Evolutionary conservation across 345 rosid genomes (phyloP).

Genomic region (Eucalyptus viminalis): DNA sequence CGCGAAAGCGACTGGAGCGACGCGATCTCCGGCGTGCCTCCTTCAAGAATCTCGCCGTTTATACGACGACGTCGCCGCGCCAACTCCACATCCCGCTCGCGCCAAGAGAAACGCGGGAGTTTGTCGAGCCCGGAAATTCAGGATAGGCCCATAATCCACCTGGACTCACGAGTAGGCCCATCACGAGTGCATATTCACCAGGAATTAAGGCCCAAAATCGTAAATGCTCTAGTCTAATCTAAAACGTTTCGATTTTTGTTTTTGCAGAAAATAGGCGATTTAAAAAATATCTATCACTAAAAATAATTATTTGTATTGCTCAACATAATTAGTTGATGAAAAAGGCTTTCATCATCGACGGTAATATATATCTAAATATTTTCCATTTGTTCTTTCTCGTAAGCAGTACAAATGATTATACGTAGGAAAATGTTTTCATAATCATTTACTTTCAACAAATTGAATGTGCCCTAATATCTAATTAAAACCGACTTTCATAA

Average conservation of each 20-base stretch:
- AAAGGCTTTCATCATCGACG: background rate
- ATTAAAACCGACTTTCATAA: background rate
- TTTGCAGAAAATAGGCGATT: background rate
- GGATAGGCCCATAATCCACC: background rate
- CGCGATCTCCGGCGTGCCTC: background rate
- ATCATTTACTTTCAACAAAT: background rate
- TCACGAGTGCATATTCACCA: background rate
- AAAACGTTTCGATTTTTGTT: background rate
- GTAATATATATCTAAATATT: background rate
- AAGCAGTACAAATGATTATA: too few species aligned
- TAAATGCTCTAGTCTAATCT: background rate
- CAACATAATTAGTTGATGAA: background rate
- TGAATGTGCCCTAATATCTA: too few species aligned
- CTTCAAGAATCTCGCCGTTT: background rate
- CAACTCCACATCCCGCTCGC: background rate
- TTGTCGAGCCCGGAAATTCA: background rate
- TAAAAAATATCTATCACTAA: background rate
- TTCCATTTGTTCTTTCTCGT: fast-evolving
- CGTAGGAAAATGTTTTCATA: too few species aligned
- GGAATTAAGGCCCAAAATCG: background rate
- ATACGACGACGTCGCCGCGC: background rate
- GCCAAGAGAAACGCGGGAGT: background rate
- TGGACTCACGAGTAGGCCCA: background rate
- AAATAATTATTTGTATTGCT: background rate
- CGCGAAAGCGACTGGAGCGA: background rate